Conservation (phyloP, 2,329 filamentous ascomycete species). For the Pseudogymnoascus sp. region DNA sequence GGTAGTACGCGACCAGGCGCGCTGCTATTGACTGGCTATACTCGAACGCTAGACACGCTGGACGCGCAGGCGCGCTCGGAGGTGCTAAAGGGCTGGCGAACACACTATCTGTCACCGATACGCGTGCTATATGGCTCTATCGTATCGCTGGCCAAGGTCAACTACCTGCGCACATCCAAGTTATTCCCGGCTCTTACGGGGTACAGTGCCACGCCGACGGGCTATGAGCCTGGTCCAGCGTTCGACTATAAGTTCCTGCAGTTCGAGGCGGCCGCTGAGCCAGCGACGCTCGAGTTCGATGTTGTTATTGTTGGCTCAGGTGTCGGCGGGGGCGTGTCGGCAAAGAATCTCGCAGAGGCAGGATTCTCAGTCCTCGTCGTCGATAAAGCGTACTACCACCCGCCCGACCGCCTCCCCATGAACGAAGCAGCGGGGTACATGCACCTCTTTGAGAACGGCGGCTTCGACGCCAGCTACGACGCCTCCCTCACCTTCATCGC, state of each 20-base stretch:
- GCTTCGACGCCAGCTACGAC: slow-evolving; percentile 47
- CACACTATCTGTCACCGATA: slow-evolving; percentile 45
- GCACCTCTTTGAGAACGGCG: slow-evolving; percentile 63
- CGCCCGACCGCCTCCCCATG: slow-evolving; percentile 67
- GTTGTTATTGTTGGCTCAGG: slow-evolving; percentile 81
- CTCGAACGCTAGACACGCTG: slow-evolving; percentile 52
- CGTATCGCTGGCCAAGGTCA: slow-evolving; percentile 40
- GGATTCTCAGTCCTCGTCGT: slow-evolving; percentile 69
- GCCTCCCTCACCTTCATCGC: slow-evolving; percentile 51
- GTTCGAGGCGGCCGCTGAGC: slow-evolving; percentile 23
- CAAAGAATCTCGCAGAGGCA: slow-evolving; percentile 71
- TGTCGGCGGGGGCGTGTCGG: slow-evolving; percentile 73
- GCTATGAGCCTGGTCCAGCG: slow-evolving; percentile 30
- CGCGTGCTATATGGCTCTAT: slow-evolving; percentile 48
- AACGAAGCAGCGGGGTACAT: slow-evolving; percentile 46
- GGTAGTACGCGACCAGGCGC: slow-evolving; percentile 53
- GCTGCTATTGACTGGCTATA: slow-evolving; percentile 59
- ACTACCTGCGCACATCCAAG: slow-evolving; percentile 41
- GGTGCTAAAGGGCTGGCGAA: slow-evolving; percentile 54
- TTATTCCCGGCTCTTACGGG: slow-evolving; percentile 48
- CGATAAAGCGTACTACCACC: slow-evolving; percentile 73
- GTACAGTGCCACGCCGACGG: slow-evolving; percentile 46
- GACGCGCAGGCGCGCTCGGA: slow-evolving; percentile 49
- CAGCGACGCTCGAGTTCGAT: slow-evolving; percentile 63
- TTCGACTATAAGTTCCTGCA: slow-evolving; percentile 26